Evolutionary conservation across 768 basidiomycete genomes (phyloP).

Genomic region (Agrocybe praecox): DNA sequence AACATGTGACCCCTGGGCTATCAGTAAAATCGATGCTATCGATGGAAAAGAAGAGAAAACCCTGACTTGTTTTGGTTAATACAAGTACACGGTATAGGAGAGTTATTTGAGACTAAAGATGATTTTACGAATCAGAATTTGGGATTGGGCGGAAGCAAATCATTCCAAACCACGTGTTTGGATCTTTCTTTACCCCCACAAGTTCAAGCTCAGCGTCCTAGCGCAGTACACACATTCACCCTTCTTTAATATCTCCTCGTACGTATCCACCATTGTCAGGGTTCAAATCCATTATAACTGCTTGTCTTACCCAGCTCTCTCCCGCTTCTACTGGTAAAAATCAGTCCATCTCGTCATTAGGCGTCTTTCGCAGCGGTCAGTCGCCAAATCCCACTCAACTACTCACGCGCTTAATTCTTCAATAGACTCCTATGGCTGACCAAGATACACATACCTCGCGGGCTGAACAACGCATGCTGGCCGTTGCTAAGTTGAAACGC

Average conservation of each 20-base stretch:
- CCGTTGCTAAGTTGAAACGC: constrained; percentile 88
- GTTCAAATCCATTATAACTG: neutral
- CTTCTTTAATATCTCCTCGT: constrained; percentile 18
- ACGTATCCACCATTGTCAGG: constrained; percentile 7
- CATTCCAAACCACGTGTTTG: constrained; percentile 35
- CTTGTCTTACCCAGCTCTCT: constrained; percentile 6
- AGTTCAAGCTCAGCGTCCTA: constrained; percentile 1
- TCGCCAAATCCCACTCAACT: constrained; percentile 2
- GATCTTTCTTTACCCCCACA: constrained; percentile 11
- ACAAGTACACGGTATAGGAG: neutral
- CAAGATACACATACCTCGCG: constrained; percentile 49
- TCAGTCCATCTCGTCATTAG: constrained; percentile 10
- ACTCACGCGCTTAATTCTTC: constrained; percentile 16
- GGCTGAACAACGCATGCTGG: constrained; percentile 81
- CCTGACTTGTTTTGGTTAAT: neutral
- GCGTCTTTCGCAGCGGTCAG: constrained; percentile 19
- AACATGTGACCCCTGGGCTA: constrained; percentile 1
- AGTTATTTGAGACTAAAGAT: neutral
- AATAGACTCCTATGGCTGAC: constrained; percentile 39
- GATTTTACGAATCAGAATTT: constrained; percentile 1
- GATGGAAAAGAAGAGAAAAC: neutral
- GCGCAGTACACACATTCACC: neutral
- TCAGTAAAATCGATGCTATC: constrained; percentile 6
- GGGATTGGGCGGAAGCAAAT: constrained; percentile 32
- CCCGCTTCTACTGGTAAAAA: constrained; percentile 6